Conservation (phyloP, 768 basidiomycete species). For the Lactarius hatsudake region DNA sequence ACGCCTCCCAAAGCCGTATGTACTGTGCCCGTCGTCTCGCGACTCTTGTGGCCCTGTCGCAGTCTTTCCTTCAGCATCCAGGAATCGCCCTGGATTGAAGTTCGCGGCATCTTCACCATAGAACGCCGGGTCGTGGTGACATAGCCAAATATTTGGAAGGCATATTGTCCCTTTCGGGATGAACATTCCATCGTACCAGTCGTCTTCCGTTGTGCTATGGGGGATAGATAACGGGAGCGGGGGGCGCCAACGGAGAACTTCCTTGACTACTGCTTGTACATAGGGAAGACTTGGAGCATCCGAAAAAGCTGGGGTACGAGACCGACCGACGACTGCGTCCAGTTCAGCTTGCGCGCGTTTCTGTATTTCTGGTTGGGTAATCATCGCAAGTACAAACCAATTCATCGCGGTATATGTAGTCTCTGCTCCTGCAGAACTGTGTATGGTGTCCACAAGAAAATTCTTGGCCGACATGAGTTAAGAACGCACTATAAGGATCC, state of each 20-base stretch:
- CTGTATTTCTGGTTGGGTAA: slow-evolving; percentile 20
- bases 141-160: slow-evolving; percentile 29
- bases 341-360: background rate
- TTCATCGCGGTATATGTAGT: slow-evolving; percentile 6
- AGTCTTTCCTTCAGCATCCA: slow-evolving; percentile 6
- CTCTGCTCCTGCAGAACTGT: background rate
- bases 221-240: background rate
- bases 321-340: background rate
- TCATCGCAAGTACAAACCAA: slow-evolving; percentile 20
- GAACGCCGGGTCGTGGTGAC: background rate
- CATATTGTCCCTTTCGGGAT: slow-evolving; percentile 38
- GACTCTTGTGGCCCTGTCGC: background rate
- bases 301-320: slow-evolving; percentile 1
- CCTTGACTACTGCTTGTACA: background rate
- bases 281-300: background rate
- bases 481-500: slow-evolving; percentile 23
- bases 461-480: background rate
- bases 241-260: slow-evolving; percentile 1
- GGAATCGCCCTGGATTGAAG: slow-evolving; percentile 26
- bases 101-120: slow-evolving; percentile 20
- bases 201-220: slow-evolving; percentile 26
- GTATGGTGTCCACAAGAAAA: background rate
- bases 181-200: slow-evolving; percentile 10
- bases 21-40: slow-evolving; percentile 6
- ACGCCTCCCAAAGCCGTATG: slow-evolving; percentile 11